Conservation (phyloP, 768 basidiomycete genomes). For the Termitomyces bulborhizus region DNA sequence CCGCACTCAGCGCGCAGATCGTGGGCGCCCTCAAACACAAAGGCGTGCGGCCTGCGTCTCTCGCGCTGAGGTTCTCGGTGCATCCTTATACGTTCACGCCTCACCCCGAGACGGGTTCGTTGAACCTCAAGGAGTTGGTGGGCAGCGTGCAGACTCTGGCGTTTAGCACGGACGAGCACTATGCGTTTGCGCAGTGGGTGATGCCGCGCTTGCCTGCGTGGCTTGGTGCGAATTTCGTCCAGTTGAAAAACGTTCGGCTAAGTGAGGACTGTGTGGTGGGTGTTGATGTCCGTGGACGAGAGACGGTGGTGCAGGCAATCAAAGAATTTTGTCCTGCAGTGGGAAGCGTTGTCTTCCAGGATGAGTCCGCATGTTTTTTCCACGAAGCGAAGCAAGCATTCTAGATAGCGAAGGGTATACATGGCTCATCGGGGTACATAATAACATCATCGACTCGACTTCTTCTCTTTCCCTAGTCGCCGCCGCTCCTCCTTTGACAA, state of each 20-base stretch:
- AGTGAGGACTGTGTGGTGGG: slow-evolving; percentile 12
- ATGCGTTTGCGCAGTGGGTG: slow-evolving; percentile 17
- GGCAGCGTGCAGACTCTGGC: slow-evolving; percentile 5
- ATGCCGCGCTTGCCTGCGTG: slow-evolving; percentile 14
- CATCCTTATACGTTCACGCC: no score
- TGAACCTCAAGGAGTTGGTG: background rate
- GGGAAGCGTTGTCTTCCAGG: slow-evolving; percentile 1
- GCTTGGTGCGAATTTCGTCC: slow-evolving; percentile 14
- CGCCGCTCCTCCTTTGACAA: slow-evolving; percentile 15
- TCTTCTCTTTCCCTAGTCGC: slow-evolving; percentile 12
- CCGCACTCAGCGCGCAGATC: slow-evolving; percentile 10
- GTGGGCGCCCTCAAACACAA: background rate
- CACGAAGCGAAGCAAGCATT: background rate
- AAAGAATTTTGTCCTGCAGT: slow-evolving; percentile 7
- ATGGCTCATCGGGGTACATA: background rate
- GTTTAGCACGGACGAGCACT: slow-evolving; percentile 16
- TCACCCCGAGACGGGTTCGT: no score
- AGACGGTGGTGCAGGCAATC: slow-evolving; percentile 3
- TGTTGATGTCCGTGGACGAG: background rate
- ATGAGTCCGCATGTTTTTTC: background rate
- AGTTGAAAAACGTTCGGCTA: slow-evolving; percentile 11
- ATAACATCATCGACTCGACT: slow-evolving; percentile 5
- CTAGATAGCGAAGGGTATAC: slow-evolving; percentile 6
- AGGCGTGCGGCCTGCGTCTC: background rate
- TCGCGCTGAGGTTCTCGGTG: slow-evolving; percentile 14